Conservation (phyloP, 164 flowering plant genomes). For the Cinnamomum micranthum region DNA sequence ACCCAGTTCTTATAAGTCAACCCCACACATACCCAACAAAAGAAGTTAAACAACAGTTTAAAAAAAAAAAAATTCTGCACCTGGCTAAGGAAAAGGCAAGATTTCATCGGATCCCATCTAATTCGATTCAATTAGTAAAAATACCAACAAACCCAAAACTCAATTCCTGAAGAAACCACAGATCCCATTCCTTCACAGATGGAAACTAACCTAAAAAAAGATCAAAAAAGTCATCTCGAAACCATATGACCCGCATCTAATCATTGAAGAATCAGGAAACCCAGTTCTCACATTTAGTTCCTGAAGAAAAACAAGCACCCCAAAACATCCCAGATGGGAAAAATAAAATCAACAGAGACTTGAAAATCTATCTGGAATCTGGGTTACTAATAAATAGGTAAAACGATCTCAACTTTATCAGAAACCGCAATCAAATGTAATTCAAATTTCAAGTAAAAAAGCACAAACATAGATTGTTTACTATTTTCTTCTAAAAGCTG, state of each 20-base stretch:
- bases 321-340: not conserved
- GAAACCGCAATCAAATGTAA: not conserved
- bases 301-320: not conserved
- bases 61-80: not conserved
- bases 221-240: not conserved
- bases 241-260: not conserved
- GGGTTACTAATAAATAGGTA: not conserved
- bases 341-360: not conserved
- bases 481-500: not conserved
- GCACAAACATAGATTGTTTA: not conserved
- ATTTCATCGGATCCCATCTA: not conserved
- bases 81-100: not conserved
- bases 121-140: not conserved
- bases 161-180: not conserved
- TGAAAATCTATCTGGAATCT: not conserved
- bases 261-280: not conserved
- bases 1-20: not conserved
- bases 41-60: not conserved
- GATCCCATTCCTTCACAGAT: not conserved
- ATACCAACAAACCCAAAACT: not conserved
- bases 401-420: not conserved
- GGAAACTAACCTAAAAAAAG: not conserved
- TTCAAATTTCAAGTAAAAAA: not conserved
- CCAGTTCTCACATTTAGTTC: not conserved
- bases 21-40: not conserved